These are phyloP conservation scores for Tuber indicum DNA, from an alignment of 495 filamentous ascomycete species.

Conservation along the genomic window DNA sequence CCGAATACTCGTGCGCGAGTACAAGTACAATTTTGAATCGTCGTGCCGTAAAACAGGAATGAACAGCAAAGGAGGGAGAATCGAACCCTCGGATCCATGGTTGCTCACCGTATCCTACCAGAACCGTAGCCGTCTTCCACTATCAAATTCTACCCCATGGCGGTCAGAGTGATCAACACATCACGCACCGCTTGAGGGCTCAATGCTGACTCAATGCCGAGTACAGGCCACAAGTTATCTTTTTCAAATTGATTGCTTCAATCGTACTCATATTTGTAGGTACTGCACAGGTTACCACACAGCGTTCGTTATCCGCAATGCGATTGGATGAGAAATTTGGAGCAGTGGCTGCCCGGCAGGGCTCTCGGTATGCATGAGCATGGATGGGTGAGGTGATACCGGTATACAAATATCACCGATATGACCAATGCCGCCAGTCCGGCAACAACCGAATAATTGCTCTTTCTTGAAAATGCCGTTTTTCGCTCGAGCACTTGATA, in stretches of 20 bases:
- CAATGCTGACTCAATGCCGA: neutral
- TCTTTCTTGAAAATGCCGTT: neutral
- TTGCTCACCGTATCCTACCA: neutral
- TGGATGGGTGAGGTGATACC: neutral
- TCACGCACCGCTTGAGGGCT: neutral
- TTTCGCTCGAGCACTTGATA: neutral
- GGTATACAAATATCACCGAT: too few relatives aligned
- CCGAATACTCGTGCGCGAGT: neutral
- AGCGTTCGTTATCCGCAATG: neutral
- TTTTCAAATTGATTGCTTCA: neutral
- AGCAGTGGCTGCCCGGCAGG: neutral
- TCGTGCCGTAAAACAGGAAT: neutral
- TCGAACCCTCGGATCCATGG: too few relatives aligned
- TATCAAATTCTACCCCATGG: neutral
- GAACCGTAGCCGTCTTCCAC: neutral
- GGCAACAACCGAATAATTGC: neutral
- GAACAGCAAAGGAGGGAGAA: neutral
- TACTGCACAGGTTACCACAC: neutral
- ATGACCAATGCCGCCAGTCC: neutral
- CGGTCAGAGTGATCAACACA: neutral
- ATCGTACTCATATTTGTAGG: too few relatives aligned
- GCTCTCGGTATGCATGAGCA: neutral
- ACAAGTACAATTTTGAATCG: neutral
- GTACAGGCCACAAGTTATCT: neutral
- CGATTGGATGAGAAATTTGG: neutral